Conservation (phyloP, 257 asterid species). For the Jasminum sambac region DNA sequence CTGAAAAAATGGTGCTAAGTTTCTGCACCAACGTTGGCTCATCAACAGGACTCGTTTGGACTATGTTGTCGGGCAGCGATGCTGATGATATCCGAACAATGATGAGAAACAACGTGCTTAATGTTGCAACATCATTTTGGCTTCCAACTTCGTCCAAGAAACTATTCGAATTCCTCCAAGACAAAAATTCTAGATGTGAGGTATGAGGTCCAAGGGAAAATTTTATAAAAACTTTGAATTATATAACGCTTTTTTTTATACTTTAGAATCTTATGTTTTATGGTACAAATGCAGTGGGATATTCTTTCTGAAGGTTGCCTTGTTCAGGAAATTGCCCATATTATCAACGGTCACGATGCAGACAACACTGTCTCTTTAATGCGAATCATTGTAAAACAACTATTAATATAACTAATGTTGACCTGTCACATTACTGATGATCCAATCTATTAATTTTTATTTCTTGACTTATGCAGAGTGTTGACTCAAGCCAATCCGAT, state of each 20-base stretch:
- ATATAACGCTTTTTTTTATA: too few relatives aligned
- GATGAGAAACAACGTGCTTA: slow-evolving; percentile 75
- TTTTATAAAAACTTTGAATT: too few relatives aligned
- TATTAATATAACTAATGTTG: too few relatives aligned
- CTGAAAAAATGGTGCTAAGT: slow-evolving; percentile 84
- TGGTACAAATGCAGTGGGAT: slow-evolving; percentile 62
- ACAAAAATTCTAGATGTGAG: slow-evolving; percentile 69
- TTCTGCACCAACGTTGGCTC: slow-evolving; percentile 79
- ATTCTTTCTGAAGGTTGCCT: slow-evolving; percentile 91
- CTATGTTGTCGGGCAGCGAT: slow-evolving; percentile 69
- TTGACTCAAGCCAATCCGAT: slow-evolving; percentile 86
- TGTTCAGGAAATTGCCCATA: slow-evolving; percentile 94
- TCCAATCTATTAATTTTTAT: background rate
- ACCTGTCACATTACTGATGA: background rate
- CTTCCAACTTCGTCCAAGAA: slow-evolving; percentile 64
- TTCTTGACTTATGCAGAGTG: slow-evolving; percentile 40
- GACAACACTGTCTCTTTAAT: slow-evolving; percentile 80
- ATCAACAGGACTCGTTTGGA: slow-evolving; percentile 78
- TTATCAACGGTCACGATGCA: slow-evolving; percentile 88
- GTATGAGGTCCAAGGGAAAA: slow-evolving; percentile 27
- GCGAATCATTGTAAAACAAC: slow-evolving; percentile 67
- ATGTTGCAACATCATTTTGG: slow-evolving; percentile 86
- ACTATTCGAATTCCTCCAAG: slow-evolving; percentile 58
- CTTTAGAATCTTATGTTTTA: background rate
- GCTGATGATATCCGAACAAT: slow-evolving; percentile 73